Evolutionary conservation across 768 basidiomycete genomes (phyloP).

Genomic region (Tylopilus sp.): DNA sequence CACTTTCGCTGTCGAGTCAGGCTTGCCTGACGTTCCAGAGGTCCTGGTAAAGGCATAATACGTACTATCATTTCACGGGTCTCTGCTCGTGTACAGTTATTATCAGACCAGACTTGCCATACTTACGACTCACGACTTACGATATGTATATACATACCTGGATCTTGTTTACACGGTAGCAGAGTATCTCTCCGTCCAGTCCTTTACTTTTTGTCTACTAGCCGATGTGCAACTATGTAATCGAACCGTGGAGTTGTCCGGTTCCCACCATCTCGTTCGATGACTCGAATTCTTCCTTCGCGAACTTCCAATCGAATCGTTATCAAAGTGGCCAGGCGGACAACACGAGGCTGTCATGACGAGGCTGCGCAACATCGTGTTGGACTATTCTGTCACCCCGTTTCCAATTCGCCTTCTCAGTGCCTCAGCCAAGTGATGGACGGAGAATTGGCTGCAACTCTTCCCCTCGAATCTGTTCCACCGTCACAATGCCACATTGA

Average conservation of each 20-base stretch:
- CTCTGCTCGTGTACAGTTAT: too few species aligned
- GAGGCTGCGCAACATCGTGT: conserved; percentile 14
- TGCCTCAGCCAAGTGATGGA: not conserved
- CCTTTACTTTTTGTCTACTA: not conserved
- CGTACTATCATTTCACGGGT: too few species aligned
- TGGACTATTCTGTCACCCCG: conserved; percentile 1
- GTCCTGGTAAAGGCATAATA: conserved; percentile 19
- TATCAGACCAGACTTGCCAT: conserved; percentile 5
- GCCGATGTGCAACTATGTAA: too few species aligned
- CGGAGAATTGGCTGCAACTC: not conserved
- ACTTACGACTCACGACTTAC: conserved; percentile 10
- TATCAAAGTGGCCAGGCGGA: conserved; percentile 18
- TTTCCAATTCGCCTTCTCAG: conserved; percentile 12
- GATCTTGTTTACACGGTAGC: conserved; percentile 16
- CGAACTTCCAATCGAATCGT: conserved; percentile 1
- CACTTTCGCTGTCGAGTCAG: conserved; percentile 2
- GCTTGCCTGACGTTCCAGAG: conserved; percentile 8
- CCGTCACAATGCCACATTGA: not conserved
- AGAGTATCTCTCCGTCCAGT: not conserved
- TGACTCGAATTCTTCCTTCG: not conserved
- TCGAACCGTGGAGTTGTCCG: too few species aligned
- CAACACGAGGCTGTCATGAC: conserved; percentile 20
- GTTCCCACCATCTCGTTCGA: not conserved
- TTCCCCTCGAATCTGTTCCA: not conserved
- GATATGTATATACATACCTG: conserved; percentile 22